Evolutionary conservation across 148 eudicot species (phyloP).

Genomic region (Suaeda aralocaspica): DNA sequence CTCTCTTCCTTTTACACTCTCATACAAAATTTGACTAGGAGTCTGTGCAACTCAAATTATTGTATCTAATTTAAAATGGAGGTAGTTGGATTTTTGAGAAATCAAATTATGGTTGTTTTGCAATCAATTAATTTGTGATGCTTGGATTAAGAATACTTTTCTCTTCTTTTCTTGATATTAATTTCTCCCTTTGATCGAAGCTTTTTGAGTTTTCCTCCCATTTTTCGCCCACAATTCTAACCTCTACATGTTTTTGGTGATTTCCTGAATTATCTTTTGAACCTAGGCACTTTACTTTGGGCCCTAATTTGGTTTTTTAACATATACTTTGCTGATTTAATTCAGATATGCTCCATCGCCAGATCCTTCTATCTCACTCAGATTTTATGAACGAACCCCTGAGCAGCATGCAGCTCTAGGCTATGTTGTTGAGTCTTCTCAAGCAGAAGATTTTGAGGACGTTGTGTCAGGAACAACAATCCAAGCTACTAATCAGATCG

Average conservation of each 20-base stretch:
- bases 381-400: conserved; percentile 77
- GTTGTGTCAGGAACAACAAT: conserved; percentile 34
- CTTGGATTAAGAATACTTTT: neutral
- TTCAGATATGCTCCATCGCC: conserved; percentile 77
- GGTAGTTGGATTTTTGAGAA: too few relatives aligned
- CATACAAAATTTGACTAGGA: too few relatives aligned
- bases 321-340: neutral
- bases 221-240: neutral
- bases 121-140: neutral
- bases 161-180: neutral
- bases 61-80: too few relatives aligned
- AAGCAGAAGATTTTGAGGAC: conserved; percentile 36
- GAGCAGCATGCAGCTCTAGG: conserved; percentile 83
- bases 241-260: neutral
- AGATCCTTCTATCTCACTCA: conserved; percentile 66
- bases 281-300: neutral
- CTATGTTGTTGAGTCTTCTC: conserved; percentile 53
- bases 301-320: neutral
- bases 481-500: conserved; percentile 23
- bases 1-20: too few relatives aligned
- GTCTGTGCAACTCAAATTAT: too few relatives aligned
- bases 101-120: too few relatives aligned
- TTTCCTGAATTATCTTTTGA: neutral
- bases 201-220: neutral
- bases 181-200: neutral